Evolutionary conservation across 1,284 basidiomycete genomes (phyloP).

Genomic region (Cystobasidium slooffiae): DNA sequence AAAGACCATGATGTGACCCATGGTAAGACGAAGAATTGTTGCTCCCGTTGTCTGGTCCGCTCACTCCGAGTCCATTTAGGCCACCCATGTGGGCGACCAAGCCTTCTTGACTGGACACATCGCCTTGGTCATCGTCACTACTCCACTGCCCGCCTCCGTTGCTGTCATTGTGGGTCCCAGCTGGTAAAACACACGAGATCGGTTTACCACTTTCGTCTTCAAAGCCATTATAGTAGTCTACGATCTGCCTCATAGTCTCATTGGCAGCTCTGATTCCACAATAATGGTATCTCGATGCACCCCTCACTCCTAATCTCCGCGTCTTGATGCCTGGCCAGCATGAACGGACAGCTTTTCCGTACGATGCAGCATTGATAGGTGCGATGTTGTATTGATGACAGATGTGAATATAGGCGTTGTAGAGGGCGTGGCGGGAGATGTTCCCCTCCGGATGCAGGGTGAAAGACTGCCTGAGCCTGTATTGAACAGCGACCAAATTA

Average conservation of each 20-base stretch:
- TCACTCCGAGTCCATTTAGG: not conserved
- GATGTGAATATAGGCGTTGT: conserved; percentile 86
- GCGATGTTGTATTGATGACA: conserved; percentile 87
- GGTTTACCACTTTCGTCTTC: not conserved
- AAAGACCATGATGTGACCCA: too few species aligned
- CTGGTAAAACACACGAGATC: conserved; percentile 10
- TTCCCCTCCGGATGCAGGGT: conserved; percentile 87
- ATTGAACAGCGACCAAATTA: not conserved
- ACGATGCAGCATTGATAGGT: conserved; percentile 89
- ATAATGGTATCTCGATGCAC: conserved; percentile 87
- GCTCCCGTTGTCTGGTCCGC: not conserved
- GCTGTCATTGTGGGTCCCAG: not conserved
- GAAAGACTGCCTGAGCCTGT: conserved; percentile 73
- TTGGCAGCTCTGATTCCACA: conserved; percentile 30
- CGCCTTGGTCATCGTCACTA: not conserved
- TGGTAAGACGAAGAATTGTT: not conserved
- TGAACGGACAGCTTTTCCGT: conserved; percentile 88
- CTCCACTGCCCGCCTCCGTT: conserved; percentile 3
- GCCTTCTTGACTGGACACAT: not conserved
- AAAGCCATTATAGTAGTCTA: conserved; percentile 12
- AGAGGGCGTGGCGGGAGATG: conserved; percentile 81
- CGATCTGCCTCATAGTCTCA: not conserved
- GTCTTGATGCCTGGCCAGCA: conserved; percentile 94
- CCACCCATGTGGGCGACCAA: conserved; percentile 5
- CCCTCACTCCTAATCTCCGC: conserved; percentile 82